A percentile compares a stretch with the other conserved stretches of the same genome.
phyloP scores from a whole-genome alignment of 2,329 filamentous ascomycete species.

The Aspergillus brasiliensis region DNA sequence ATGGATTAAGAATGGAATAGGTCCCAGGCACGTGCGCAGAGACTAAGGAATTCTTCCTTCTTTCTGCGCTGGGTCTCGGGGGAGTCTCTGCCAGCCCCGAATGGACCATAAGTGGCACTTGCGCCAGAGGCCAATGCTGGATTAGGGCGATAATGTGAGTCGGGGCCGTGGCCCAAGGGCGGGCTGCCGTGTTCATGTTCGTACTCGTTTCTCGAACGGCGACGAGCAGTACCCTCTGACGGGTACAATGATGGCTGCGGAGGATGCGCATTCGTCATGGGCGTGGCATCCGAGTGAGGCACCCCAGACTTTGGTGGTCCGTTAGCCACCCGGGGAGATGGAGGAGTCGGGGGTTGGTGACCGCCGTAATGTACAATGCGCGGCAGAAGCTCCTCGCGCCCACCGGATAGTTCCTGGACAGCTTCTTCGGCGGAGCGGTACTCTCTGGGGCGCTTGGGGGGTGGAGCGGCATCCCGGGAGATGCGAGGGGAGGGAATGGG shows the following conservation, averaged over 20 bases:
- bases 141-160: constrained; percentile 44
- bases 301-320: constrained; percentile 32
- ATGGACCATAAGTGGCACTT: constrained; percentile 62
- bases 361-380: constrained; percentile 95
- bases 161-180: constrained; percentile 74
- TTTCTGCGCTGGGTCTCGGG: constrained; percentile 82
- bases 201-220: constrained; percentile 85
- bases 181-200: constrained; percentile 84
- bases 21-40: constrained; percentile 93
- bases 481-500: constrained; percentile 79
- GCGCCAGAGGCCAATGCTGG: constrained; percentile 33
- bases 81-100: constrained; percentile 78
- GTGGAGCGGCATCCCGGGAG: constrained; percentile 55
- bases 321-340: constrained; percentile 60
- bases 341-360: constrained; percentile 89
- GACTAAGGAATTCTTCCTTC: constrained; percentile 85
- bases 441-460: constrained; percentile 69
- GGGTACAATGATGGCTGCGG: constrained; percentile 47
- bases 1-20: constrained; percentile 80
- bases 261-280: constrained; percentile 64
- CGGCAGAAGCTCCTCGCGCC: constrained; percentile 87
- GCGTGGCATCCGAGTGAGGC: constrained; percentile 51
- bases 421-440: constrained; percentile 96
- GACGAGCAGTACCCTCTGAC: constrained; percentile 51
- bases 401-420: constrained; percentile 84